Percentiles rank a stretch among this genome's conserved stretches.
These are phyloP conservation scores for Tylopilus balloui DNA, from an alignment of 768 basidiomycete species.

Conservation along the genomic window DNA sequence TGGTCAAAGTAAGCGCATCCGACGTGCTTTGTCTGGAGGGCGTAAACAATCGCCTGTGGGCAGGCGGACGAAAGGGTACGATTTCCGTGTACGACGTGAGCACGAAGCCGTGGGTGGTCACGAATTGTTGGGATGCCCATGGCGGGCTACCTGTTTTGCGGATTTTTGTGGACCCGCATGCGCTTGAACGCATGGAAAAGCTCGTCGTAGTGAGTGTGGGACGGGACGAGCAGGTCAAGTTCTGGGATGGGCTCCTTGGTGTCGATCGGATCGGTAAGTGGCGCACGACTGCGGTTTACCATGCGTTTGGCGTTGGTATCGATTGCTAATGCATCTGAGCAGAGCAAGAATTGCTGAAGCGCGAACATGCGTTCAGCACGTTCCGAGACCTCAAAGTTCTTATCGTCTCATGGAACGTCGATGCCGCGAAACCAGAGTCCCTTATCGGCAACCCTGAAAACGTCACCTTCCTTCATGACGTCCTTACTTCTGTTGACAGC, in stretches of 20 bases:
- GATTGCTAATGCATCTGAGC: conserved; percentile 1
- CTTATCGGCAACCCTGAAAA: conserved; percentile 67
- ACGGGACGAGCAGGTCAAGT: conserved; percentile 62
- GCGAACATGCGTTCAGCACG: conserved; percentile 71
- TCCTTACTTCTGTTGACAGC: conserved; percentile 60
- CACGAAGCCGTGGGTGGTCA: conserved; percentile 75
- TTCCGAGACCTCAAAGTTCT: conserved; percentile 77
- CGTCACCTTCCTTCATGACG: conserved; percentile 73
- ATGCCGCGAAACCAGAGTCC: conserved; percentile 78
- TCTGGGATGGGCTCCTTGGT: conserved; percentile 90
- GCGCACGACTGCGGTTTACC: not conserved
- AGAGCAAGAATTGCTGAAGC: conserved; percentile 76
- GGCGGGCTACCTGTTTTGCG: conserved; percentile 56
- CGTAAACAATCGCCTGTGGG: conserved; percentile 82
- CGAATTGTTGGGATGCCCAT: conserved; percentile 87
- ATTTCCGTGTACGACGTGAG: conserved; percentile 78
- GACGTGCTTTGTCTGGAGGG: conserved; percentile 84
- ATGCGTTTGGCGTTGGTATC: not conserved
- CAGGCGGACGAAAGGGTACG: conserved; percentile 75
- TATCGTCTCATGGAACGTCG: conserved; percentile 89
- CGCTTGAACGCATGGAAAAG: conserved; percentile 63
- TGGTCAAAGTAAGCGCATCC: conserved; percentile 74
- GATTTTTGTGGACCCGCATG: conserved; percentile 67
- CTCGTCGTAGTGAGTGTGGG: conserved; percentile 74
- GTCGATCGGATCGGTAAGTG: conserved; percentile 82